Base-by-base conservation (phyloP, 371 early-diverging fungal species). In the Apophysomyces variabilis region DNA sequence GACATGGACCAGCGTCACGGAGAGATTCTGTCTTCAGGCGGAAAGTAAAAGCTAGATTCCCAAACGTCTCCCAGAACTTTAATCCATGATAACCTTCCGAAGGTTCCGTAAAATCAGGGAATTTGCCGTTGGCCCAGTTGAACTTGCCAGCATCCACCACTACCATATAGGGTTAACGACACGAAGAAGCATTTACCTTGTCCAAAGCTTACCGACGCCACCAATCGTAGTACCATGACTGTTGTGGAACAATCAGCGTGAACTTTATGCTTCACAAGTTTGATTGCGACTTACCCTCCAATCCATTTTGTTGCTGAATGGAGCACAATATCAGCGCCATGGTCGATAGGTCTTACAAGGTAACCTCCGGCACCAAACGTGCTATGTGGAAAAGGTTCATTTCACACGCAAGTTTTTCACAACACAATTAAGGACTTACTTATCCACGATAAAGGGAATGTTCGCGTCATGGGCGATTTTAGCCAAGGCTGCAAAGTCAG, bases 361-460 rank as follows among this genome's bases (percentile, higher is more conserved):
- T 92, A 95, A n/a, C 95, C 96, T 58, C 92, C 95, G 64, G 92
- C 90, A 67, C 95, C 96, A 70, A 95, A 95, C 0, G 96, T 96
- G 83, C 96, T 96, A 84, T 87, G 89, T 47, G 88, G 90, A 65
- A 90, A 1, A 16, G 1, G 1, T 57, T 41, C 7, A 7, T 4
- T 47, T 21, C 32, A 26, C 1, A 26, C 32, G 32, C 32, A 45
- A 18, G 37, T 21, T 35, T 32, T 38, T 1, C 7, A 57, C 16
- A 41, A 41, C 38, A 21, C 8, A 4, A 18, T 18, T 11, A 21
- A 16, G 38, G 0, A 41, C 72, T 73, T 71, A 81, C 82, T 96
- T 96, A 85, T 96, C 96, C 45, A 96, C 96, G 58, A 96, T 83
- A 35, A 93, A 69, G 38, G 95, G 95, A 38, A 96, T 82, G n/a